These are phyloP conservation scores for Warburgia ugandensis DNA, from an alignment of 164 flowering plant genomes.

Conservation along the genomic window DNA sequence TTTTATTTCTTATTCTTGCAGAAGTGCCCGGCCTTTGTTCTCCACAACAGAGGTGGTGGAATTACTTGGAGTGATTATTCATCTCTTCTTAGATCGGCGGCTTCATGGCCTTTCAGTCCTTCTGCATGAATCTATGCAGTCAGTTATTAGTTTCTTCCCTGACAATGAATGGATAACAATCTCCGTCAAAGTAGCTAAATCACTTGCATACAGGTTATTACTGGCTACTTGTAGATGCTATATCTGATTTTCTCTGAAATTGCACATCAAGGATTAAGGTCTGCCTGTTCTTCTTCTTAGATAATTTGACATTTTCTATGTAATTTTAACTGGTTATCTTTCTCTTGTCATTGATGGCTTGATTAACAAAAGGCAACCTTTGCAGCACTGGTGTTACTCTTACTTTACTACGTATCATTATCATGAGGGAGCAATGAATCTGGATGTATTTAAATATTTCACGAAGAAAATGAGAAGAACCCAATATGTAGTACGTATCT, in stretches of 20 bases:
- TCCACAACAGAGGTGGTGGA: slow-evolving; percentile 60
- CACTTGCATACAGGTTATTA: slow-evolving; percentile 60
- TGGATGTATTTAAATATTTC: no score
- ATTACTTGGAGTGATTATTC: slow-evolving; percentile 33
- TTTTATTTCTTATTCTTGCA: slow-evolving; percentile 19
- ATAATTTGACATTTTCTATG: no score
- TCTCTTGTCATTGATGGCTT: no score
- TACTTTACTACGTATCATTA: no score
- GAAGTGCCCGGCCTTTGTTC: slow-evolving; percentile 36
- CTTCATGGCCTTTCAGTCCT: slow-evolving; percentile 51
- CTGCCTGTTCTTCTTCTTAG: no score
- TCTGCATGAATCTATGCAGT: slow-evolving; percentile 45
- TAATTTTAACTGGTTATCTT: no score
- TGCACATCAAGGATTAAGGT: no score
- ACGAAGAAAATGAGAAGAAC: no score
- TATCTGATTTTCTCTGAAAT: not conserved
- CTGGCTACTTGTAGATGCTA: not conserved
- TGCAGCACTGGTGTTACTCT: no score
- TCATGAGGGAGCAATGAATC: no score
- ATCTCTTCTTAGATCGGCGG: slow-evolving; percentile 59
- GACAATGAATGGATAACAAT: slow-evolving; percentile 65
- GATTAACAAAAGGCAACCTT: no score
- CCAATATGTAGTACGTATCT: no score
- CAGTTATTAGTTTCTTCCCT: slow-evolving; percentile 48
- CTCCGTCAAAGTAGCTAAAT: slow-evolving; percentile 50